Evolutionary conservation across 768 basidiomycete species (phyloP).

Genomic region (Russula olivacea): DNA sequence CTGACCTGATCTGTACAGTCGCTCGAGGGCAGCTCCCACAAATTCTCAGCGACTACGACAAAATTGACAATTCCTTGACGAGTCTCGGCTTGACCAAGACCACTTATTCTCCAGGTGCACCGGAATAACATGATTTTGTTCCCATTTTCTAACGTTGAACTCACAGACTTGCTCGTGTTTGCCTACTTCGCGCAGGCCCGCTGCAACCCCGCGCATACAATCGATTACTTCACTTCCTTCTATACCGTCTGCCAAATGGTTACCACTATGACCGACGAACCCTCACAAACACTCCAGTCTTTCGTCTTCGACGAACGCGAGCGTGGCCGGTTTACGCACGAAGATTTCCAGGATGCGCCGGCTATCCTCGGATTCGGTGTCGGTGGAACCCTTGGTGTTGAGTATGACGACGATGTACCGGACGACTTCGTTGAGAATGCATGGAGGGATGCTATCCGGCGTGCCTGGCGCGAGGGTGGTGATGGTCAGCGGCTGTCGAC

Average conservation of each 20-base stretch:
- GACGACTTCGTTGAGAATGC: constrained; percentile 67
- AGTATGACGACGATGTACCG: constrained; percentile 64
- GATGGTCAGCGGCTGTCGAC: constrained; percentile 45
- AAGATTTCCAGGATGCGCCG: constrained; percentile 48
- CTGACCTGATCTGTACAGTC: constrained; percentile 36
- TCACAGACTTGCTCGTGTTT: constrained; percentile 63
- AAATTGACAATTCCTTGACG: constrained; percentile 38
- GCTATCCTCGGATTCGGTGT: constrained; percentile 60
- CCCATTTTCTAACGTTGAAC: not conserved
- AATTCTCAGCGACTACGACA: constrained; percentile 37
- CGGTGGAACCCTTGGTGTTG: constrained; percentile 52
- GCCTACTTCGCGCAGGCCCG: constrained; percentile 77
- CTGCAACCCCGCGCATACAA: constrained; percentile 63
- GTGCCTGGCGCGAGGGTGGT: constrained; percentile 46
- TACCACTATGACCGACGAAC: constrained; percentile 44
- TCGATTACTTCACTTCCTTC: constrained; percentile 58
- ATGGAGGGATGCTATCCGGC: constrained; percentile 53
- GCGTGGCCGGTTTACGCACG: constrained; percentile 55
- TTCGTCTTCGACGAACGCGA: constrained; percentile 56
- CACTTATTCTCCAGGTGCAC: constrained; percentile 59
- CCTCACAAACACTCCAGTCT: constrained; percentile 45
- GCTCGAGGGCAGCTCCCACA: constrained; percentile 47
- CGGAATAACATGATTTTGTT: not conserved
- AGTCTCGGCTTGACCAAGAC: constrained; percentile 60
- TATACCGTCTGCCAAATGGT: constrained; percentile 46